Percentiles rank a stretch among this genome's conserved stretches.
These are phyloP conservation scores for Aspergillus uvarum DNA, from an alignment of 2,329 filamentous ascomycete genomes.

Conservation along the genomic window DNA sequence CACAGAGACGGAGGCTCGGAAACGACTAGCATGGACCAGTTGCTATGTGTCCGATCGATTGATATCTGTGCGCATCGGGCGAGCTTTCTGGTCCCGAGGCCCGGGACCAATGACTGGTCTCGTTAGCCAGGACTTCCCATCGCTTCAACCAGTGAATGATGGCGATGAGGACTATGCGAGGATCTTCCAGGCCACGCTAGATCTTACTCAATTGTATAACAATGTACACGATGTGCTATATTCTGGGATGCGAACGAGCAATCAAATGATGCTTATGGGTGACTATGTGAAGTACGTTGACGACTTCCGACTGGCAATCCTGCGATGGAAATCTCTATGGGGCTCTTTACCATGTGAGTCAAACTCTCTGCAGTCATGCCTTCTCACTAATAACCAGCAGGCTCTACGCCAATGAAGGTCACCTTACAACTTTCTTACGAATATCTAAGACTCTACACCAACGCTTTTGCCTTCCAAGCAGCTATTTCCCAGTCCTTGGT, in stretches of 20 bases:
- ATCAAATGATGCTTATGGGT: conserved; percentile 68
- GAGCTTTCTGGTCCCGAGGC: conserved; percentile 72
- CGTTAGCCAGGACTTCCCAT: conserved; percentile 66
- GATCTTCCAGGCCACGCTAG: conserved; percentile 69
- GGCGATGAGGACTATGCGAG: conserved; percentile 67
- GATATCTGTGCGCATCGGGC: conserved; percentile 69
- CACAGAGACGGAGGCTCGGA: conserved; percentile 60
- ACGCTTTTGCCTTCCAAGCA: conserved; percentile 73
- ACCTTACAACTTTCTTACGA: conserved; percentile 70
- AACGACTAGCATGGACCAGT: conserved; percentile 67
- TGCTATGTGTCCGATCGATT: conserved; percentile 68
- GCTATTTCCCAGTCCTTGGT: conserved; percentile 57
- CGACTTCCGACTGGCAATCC: conserved; percentile 67
- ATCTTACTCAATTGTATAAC: conserved; percentile 69
- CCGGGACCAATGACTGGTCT: conserved; percentile 66
- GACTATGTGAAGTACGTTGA: conserved; percentile 75
- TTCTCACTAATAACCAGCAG: conserved; percentile 34
- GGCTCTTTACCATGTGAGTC: conserved; percentile 61
- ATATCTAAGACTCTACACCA: conserved; percentile 71
- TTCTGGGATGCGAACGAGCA: conserved; percentile 67
- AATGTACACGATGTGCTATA: conserved; percentile 74
- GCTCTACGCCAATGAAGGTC: conserved; percentile 64
- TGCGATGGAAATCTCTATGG: conserved; percentile 71
- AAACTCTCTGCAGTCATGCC: neutral
- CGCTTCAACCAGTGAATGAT: conserved; percentile 57